These are phyloP conservation scores for Friedmanniomyces endolithicus DNA, from an alignment of 495 filamentous ascomycete genomes.

Conservation along the genomic window DNA sequence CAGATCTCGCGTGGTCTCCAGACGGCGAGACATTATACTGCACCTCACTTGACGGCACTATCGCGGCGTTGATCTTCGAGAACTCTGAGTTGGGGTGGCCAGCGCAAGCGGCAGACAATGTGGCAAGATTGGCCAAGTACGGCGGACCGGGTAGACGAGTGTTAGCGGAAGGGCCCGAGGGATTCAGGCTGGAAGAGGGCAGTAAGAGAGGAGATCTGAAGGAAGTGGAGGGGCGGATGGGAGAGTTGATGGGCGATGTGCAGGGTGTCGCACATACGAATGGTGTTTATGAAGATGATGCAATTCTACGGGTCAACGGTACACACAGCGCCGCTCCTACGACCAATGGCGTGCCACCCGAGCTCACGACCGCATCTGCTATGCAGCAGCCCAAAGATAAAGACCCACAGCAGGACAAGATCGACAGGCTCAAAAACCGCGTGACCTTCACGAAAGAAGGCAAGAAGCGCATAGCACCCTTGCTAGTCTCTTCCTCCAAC, in stretches of 20 bases:
- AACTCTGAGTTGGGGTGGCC: conserved; percentile 62
- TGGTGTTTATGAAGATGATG: conserved; percentile 11
- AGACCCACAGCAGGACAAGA: conserved; percentile 49
- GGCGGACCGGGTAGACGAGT: conserved; percentile 77
- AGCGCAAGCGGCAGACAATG: conserved; percentile 70
- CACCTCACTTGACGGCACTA: conserved; percentile 76
- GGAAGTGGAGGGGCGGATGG: conserved; percentile 88
- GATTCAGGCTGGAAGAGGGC: conserved; percentile 72
- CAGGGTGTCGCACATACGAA: conserved; percentile 16
- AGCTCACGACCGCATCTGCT: no score
- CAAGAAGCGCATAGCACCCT: conserved; percentile 84
- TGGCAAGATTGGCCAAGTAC: conserved; percentile 82
- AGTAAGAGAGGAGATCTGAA: conserved; percentile 83
- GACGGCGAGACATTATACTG: conserved; percentile 79
- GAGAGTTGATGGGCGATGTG: conserved; percentile 83
- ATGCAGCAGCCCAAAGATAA: conserved; percentile 8
- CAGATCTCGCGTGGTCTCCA: conserved; percentile 88
- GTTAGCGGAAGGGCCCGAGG: conserved; percentile 79
- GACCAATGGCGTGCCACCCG: not conserved
- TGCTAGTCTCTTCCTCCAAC: conserved; percentile 77
- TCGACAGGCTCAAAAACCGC: conserved; percentile 73
- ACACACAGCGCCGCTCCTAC: not conserved
- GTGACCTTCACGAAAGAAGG: conserved; percentile 94
- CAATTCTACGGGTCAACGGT: conserved; percentile 27
- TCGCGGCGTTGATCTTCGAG: conserved; percentile 62